Evolutionary conservation across 1,284 basidiomycete species (phyloP).

Genomic region (Neonothopanus nambi): DNA sequence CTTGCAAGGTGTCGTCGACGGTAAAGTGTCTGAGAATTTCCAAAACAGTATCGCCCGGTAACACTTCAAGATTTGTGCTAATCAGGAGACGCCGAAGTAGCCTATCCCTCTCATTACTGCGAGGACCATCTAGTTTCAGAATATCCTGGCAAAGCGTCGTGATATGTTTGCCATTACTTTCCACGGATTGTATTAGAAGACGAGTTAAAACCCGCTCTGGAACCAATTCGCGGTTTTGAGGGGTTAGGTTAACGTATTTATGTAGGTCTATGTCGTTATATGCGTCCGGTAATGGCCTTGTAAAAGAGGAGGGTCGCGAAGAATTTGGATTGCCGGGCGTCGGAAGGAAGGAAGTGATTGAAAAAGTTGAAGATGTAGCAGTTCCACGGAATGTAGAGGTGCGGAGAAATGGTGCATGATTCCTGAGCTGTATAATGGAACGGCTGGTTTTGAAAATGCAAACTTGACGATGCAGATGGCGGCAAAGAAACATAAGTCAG

Average conservation of each 20-base stretch:
- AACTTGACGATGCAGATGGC: constrained; percentile 39
- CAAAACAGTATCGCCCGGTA: background rate
- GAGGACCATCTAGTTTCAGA: background rate
- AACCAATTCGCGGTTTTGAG: no score
- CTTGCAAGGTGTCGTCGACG: background rate
- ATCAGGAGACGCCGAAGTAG: constrained; percentile 1
- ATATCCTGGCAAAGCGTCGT: background rate
- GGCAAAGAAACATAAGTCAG: constrained; percentile 63
- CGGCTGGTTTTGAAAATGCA: constrained; percentile 29
- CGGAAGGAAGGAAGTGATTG: background rate
- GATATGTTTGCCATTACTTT: background rate
- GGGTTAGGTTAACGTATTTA: no score
- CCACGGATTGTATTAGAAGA: constrained; percentile 3
- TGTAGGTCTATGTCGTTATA: no score
- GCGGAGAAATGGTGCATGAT: constrained; percentile 15
- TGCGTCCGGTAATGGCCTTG: no score
- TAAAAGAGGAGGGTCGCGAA: no score
- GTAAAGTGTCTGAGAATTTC: background rate
- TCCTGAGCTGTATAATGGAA: constrained; percentile 20
- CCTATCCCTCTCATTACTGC: background rate
- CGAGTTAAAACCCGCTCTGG: background rate
- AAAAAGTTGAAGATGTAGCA: background rate
- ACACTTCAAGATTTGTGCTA: background rate
- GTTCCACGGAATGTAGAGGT: background rate
- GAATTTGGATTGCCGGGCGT: no score